phyloP scores from a whole-genome alignment of 2,329 filamentous ascomycete genomes.

The Aspergillus sojae region DNA sequence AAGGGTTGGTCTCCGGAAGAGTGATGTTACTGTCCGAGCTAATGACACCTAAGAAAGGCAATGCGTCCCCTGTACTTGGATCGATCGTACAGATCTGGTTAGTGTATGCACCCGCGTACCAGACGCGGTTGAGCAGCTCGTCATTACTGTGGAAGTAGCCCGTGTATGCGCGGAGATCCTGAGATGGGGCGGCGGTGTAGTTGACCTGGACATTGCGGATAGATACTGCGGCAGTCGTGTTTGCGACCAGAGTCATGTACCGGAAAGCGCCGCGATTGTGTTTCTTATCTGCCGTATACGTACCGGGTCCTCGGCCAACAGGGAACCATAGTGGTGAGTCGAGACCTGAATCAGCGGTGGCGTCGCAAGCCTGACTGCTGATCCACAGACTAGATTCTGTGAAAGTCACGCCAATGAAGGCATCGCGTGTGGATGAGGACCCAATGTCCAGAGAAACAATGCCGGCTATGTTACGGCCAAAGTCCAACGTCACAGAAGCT shows the following conservation, averaged over 20 bases:
- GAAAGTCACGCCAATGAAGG: slow-evolving; percentile 44
- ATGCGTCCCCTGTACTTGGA: slow-evolving; percentile 26
- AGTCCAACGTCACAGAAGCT: slow-evolving; percentile 45
- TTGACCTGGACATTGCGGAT: slow-evolving; percentile 42
- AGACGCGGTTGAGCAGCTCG: slow-evolving; percentile 57
- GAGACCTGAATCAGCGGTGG: slow-evolving; percentile 49
- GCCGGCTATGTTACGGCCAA: slow-evolving; percentile 44
- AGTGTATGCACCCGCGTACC: slow-evolving; percentile 60
- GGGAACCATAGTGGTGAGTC: slow-evolving; percentile 55
- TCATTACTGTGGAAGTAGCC: slow-evolving; percentile 56
- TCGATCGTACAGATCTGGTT: slow-evolving; percentile 38
- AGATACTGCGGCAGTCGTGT: slow-evolving; percentile 45
- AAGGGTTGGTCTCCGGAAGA: slow-evolving; percentile 24
- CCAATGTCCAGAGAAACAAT: slow-evolving; percentile 39
- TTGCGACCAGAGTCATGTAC: slow-evolving; percentile 50
- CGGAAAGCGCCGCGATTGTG: slow-evolving; percentile 51
- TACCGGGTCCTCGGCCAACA: slow-evolving; percentile 35
- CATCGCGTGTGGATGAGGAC: slow-evolving; percentile 23
- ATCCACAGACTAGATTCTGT: slow-evolving; percentile 52
- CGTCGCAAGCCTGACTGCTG: slow-evolving; percentile 49
- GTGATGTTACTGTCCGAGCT: slow-evolving; percentile 13
- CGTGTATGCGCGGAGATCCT: slow-evolving; percentile 51
- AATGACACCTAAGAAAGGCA: slow-evolving; percentile 13
- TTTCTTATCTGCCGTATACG: slow-evolving; percentile 45
- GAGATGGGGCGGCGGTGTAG: slow-evolving; percentile 43